Evolutionary conservation across 1,284 basidiomycete genomes (phyloP), one percentile per base, ranked within the genome.

Genomic region (Pseudozyma pruni): DNA sequence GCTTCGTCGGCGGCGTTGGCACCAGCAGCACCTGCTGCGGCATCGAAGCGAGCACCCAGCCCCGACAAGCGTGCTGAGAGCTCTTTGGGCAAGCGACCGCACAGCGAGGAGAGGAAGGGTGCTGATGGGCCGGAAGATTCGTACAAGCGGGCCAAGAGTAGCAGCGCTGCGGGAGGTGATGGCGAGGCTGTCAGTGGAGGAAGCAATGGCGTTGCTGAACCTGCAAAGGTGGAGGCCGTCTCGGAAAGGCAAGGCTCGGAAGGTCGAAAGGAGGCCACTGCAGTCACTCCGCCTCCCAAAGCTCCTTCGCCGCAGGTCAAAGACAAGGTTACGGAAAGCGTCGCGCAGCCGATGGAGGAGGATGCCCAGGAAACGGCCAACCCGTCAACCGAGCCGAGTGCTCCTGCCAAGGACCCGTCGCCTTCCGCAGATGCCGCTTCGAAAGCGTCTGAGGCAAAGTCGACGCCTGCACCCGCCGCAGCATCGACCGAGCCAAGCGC

Each of bases 81-180:
- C 69, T 59, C 63, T 11, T 35, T 72, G 47, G 69, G 69, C 33
- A 72, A 72, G 59, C 69, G 69, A 37, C 69, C 69, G 3, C 68
- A 44, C 25, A 51, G 51, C 7, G 69, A 68, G 9, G 62, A 61
- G 33, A 51, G 52, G 8, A 61, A 47, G 49, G 19, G 29, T 2
- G 48, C 39, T 9, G 27, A 49, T n/a, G 55, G 41, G 10, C 37
- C 34, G 3, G 69, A 72, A 7, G 69, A 68, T 22, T 49, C 59
- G 32, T 52, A 54, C 51, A 72, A 72, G 50, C 58, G 69, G 13
- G 58, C 56, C 39, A 72, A 59, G 55, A 72, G 56, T 29, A 50
- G 54, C 22, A 53, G 52, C 25, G 48, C 39, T 23, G 57, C 44
- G 16, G 45, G 37, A 10, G 59, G 45, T 14, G 58, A 32, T 7